phyloP scores from a whole-genome alignment of 805 yeast genomes.

The Lipomyces yamadae region DNA sequence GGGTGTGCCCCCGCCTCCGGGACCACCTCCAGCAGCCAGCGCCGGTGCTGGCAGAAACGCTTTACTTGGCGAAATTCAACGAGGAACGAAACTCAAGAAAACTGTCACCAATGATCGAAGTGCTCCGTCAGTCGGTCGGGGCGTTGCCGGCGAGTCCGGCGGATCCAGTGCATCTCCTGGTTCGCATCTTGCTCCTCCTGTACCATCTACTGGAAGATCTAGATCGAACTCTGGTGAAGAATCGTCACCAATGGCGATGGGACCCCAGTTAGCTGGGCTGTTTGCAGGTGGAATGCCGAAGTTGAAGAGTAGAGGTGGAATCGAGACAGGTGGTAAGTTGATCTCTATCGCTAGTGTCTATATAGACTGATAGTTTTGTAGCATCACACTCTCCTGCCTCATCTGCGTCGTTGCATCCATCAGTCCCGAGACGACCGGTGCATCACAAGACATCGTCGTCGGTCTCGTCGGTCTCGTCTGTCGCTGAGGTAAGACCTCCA shows the following conservation, averaged over 20 bases:
- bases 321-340: slow-evolving; percentile 39
- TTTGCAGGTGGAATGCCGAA: slow-evolving; percentile 84
- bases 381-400: slow-evolving; percentile 20
- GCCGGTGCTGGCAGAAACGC: slow-evolving; percentile 41
- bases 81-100: slow-evolving; percentile 65
- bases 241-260: slow-evolving; percentile 10
- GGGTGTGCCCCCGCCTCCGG: slow-evolving; percentile 36
- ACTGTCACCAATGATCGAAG: slow-evolving; percentile 71
- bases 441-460: slow-evolving; percentile 32
- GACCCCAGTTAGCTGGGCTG: slow-evolving; percentile 57
- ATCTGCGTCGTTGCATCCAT: slow-evolving; percentile 24
- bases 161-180: slow-evolving; percentile 24
- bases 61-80: slow-evolving; percentile 80
- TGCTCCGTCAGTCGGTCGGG: slow-evolving; percentile 57
- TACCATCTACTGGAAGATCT: slow-evolving; percentile 26
- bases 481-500: background rate
- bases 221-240: slow-evolving; percentile 3
- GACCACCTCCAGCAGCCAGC: slow-evolving; percentile 33
- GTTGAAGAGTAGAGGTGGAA: slow-evolving; percentile 54
- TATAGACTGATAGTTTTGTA: background rate
- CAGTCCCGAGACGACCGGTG: slow-evolving; percentile 29
- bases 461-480: slow-evolving; percentile 20
- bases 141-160: slow-evolving; percentile 32
- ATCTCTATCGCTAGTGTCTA: background rate
- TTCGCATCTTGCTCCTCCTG: slow-evolving; percentile 36